Percentiles rank a stretch among this genome's conserved stretches.
Conservation (phyloP, 495 filamentous ascomycete species). For the Podospora anserina region DNA sequence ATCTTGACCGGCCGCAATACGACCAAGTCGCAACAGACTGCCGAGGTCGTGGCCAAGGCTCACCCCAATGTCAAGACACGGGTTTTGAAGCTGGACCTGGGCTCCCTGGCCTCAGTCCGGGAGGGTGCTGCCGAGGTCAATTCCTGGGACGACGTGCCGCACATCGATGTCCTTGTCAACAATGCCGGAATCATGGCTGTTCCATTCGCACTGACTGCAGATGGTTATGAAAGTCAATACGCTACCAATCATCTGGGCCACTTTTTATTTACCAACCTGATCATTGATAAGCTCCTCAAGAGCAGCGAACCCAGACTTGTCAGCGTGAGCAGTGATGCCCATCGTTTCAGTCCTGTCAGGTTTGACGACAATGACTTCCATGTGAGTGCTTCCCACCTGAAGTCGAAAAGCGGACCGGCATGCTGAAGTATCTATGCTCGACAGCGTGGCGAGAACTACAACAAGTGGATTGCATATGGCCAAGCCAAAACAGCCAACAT, state of each 20-base stretch:
- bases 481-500: slow-evolving; percentile 55
- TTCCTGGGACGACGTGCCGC: slow-evolving; percentile 34
- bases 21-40: slow-evolving; percentile 39
- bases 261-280: slow-evolving; percentile 62
- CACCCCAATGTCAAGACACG: slow-evolving; percentile 22
- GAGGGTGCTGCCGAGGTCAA: slow-evolving; percentile 36
- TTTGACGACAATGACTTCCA: slow-evolving; percentile 49
- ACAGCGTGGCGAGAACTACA: slow-evolving; percentile 47
- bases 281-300: slow-evolving; percentile 48
- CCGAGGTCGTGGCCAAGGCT: slow-evolving; percentile 20
- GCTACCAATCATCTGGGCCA: slow-evolving; percentile 70
- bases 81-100: slow-evolving; percentile 44
- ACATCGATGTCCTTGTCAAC: slow-evolving; percentile 62
- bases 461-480: slow-evolving; percentile 47
- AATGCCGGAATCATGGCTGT: slow-evolving; percentile 68
- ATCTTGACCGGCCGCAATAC: slow-evolving; percentile 48
- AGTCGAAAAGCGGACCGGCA: neutral
- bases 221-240: slow-evolving; percentile 67
- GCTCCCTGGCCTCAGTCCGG: slow-evolving; percentile 44
- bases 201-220: slow-evolving; percentile 45
- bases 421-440: neutral
- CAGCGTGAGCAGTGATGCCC: slow-evolving; percentile 42
- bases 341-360: slow-evolving; percentile 45
- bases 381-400: slow-evolving; percentile 24
- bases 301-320: slow-evolving; percentile 34